Base-by-base conservation (phyloP, 495 filamentous ascomycete genomes). In the Aspergillus panamensis region DNA sequence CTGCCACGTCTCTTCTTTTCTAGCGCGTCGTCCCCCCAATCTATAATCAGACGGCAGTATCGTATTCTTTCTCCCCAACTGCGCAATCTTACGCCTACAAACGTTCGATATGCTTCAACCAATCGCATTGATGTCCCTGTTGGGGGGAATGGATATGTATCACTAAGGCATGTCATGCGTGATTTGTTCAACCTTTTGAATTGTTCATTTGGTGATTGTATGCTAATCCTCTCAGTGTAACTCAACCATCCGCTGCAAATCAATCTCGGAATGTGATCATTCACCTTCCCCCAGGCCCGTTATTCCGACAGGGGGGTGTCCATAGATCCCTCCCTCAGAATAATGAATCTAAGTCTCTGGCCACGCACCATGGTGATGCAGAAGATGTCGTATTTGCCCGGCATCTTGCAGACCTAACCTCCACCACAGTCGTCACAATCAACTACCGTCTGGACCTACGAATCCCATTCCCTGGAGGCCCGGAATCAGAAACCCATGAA, bases 371-470 rank as follows among this genome's bases (percentile, higher is more conserved):
- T 17, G 21, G 19, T 10, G 14, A 10, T 42, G 31, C n/a, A 3
- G 53, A 79, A 48, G 62, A 72, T 54, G 48, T 72, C 59, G 6
- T 9, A n/a, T 32, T 37, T 30, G 44, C 55, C n/a, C 45, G 33
- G 6, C 29, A 55, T 3, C 55, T 76, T 6, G 70, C 74, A 19
- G 57, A 63, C 1, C 54, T 54, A 4, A 67, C 73, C 8, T 66
- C 63, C 16, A 67, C 72, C 2, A 70, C 70, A 7, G 62, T 77
- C 6, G 73, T 76, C 8, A 77, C 73, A 9, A 63, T 77, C 37
- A 72, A 76, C 45, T 77, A 76, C 59, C 73, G 74, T 12, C 65
- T 77, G 6, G 77, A 80, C 58, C 66, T 30, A 17, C 33, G n/a
- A 30, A 10, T n/a, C 13, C 17, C 37, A 30, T 10, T 42, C 21